Base-by-base conservation (phyloP, 2,329 filamentous ascomycete species). In the Metarhizium robertsii region DNA sequence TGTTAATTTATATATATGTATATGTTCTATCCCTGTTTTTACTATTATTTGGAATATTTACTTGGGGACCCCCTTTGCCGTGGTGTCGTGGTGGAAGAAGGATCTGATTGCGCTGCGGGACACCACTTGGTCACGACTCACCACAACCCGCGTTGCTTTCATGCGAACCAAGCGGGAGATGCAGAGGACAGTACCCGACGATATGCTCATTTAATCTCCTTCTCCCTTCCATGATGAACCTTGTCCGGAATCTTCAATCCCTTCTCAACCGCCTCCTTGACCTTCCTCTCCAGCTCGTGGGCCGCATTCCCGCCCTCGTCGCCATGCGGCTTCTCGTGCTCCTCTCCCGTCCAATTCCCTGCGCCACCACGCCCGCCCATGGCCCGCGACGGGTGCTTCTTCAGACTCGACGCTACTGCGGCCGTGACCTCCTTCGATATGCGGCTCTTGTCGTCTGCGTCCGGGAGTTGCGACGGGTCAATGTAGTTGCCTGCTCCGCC, bases 401-500 rank as follows among this genome's bases (percentile, higher is more conserved):
- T 64, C 32, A 64, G 61, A 52, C 65, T 68, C 6, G 69, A 67
- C 20, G 58, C 64, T 42, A 72, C 67, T 10, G 71, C 69, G 6
- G 66, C 70, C 16, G 61, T 65, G 42, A 64, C 68, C 61, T 65
- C 67, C 58, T 64, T 65, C 2, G 66, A 68, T 57, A 68, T 68
- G 52, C 53, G 69, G 66, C 53, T 67, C 65, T 68, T 64, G 60
- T 70, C 68, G 49, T 63, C 64, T 4, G 68, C 61, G 42, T 65
- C 65, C 3, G 66, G 67, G 16, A 69, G 62, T 25, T 68, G 62
- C 47, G 67, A 61, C 18, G 70, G 61, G 53, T 75, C 73, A 53
- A 76, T 65, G 63, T 78, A 83, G 71, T 86, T 86, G 42, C 83
- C 83, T 1, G 82, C 81, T 20, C 83, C 83, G 60, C 83, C 58